phyloP scores from a whole-genome alignment of 495 filamentous ascomycete genomes.

The Clohesyomyces aquaticus region DNA sequence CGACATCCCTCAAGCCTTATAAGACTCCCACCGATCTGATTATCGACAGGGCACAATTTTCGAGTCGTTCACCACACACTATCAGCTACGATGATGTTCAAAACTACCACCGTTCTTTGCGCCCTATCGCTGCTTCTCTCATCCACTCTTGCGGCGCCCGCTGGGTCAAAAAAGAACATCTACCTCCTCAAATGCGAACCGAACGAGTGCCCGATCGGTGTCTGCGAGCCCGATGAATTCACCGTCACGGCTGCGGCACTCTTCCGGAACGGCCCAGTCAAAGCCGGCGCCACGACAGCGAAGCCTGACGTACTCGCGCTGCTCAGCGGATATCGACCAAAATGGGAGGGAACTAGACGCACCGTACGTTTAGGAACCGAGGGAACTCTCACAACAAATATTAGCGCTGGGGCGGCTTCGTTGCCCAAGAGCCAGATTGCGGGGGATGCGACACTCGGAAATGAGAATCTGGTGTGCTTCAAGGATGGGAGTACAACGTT shows the following conservation, averaged over 20 bases:
- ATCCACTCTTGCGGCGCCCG: slow-evolving; percentile 10
- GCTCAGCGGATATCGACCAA: background rate
- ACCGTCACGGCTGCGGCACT: slow-evolving; percentile 15
- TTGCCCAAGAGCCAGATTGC: slow-evolving; percentile 15
- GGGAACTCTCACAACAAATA: slow-evolving; percentile 16
- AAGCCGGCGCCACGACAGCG: background rate
- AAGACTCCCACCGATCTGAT: too few species aligned
- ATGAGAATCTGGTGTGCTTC: slow-evolving; percentile 30
- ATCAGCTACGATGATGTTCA: slow-evolving; percentile 24
- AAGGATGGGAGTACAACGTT: slow-evolving; percentile 29
- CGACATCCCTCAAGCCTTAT: too few species aligned
- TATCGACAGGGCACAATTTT: too few species aligned
- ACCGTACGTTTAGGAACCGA: slow-evolving; percentile 14
- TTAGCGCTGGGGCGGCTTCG: background rate
- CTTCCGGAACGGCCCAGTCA: slow-evolving; percentile 23
- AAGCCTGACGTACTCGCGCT: slow-evolving; percentile 1
- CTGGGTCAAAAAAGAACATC: slow-evolving; percentile 29
- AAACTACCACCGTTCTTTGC: slow-evolving; percentile 1
- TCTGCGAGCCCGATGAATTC: slow-evolving; percentile 28
- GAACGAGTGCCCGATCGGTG: slow-evolving; percentile 25
- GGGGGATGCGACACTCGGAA: slow-evolving; percentile 17
- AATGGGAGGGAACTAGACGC: slow-evolving; percentile 21
- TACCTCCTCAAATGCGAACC: slow-evolving; percentile 28
- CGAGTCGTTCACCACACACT: too few species aligned
- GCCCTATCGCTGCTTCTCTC: background rate